These are phyloP conservation scores for Vaccinium macrocarpon DNA, from an alignment of 148 eudicot genomes.

Conservation along the genomic window DNA sequence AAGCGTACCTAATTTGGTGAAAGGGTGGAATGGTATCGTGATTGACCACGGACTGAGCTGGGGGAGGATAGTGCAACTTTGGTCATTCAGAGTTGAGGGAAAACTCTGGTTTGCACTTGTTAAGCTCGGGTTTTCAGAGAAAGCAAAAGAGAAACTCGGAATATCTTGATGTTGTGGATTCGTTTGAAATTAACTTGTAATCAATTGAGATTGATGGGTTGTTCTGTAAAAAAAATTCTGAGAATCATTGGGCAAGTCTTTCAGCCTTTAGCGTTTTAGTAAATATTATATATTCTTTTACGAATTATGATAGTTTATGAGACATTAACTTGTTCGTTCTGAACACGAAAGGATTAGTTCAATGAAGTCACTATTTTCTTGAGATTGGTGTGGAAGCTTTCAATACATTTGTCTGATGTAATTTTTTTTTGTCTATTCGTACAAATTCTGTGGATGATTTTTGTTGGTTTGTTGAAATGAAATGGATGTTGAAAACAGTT, in stretches of 20 bases:
- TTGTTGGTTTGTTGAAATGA: too few relatives aligned
- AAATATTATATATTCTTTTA: not conserved
- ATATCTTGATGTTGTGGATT: too few relatives aligned
- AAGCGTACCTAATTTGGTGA: not conserved
- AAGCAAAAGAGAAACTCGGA: too few relatives aligned
- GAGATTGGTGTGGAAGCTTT: too few relatives aligned
- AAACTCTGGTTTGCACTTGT: not conserved
- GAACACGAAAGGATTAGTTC: too few relatives aligned
- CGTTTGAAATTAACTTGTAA: not conserved
- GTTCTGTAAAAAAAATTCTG: not conserved
- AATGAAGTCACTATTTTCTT: too few relatives aligned
- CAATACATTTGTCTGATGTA: too few relatives aligned
- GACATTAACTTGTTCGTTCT: not conserved
- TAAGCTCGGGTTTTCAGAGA: not conserved
- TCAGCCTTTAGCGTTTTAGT: not conserved
- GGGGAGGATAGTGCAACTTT: not conserved
- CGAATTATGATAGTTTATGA: not conserved
- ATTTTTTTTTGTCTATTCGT: too few relatives aligned
- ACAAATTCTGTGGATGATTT: too few relatives aligned
- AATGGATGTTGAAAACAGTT: too few relatives aligned
- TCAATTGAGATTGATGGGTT: not conserved
- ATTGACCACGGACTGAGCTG: fast-evolving
- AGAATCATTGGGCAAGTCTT: not conserved
- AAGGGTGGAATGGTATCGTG: not conserved
- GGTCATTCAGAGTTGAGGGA: not conserved